A percentile compares a stretch with the other conserved stretches of the same genome.
These are phyloP conservation scores for Gentiana straminea DNA, from an alignment of 257 asterid species.

Conservation along the genomic window DNA sequence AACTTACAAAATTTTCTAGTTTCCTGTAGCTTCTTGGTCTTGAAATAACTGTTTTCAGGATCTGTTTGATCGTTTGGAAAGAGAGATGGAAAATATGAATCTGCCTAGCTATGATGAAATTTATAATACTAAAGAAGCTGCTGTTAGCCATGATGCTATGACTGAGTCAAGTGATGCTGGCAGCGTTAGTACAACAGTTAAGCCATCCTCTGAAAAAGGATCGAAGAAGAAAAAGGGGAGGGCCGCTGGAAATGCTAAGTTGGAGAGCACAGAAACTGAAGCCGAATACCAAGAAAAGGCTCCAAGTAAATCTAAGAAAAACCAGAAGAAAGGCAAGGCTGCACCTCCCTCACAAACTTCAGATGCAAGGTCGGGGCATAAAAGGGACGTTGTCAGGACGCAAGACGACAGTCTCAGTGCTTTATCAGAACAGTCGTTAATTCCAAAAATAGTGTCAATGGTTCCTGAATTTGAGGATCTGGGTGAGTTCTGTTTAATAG, in stretches of 20 bases:
- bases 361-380: conserved; percentile 53
- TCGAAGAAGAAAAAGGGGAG: conserved; percentile 82
- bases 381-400: conserved; percentile 46
- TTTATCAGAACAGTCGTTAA: conserved; percentile 68
- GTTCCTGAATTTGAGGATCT: conserved; percentile 86
- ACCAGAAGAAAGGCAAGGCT: conserved; percentile 62
- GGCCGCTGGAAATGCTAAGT: conserved; percentile 51
- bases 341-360: conserved; percentile 42
- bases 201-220: conserved; percentile 60
- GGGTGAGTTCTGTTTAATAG: conserved; percentile 26
- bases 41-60: conserved; percentile 25
- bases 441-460: conserved; percentile 53
- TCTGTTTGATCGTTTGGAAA: conserved; percentile 65
- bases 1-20: conserved; percentile 2
- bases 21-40: conserved; percentile 11
- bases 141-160: conserved; percentile 15
- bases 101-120: conserved; percentile 29
- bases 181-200: conserved; percentile 38
- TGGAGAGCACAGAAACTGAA: conserved; percentile 44
- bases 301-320: conserved; percentile 64
- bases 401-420: conserved; percentile 39
- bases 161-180: conserved; percentile 51
- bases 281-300: conserved; percentile 48
- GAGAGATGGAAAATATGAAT: conserved; percentile 55
- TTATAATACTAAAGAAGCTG: conserved; percentile 41